Conservation (phyloP, 2,329 filamentous ascomycete species). For the Penicillium sp. region DNA sequence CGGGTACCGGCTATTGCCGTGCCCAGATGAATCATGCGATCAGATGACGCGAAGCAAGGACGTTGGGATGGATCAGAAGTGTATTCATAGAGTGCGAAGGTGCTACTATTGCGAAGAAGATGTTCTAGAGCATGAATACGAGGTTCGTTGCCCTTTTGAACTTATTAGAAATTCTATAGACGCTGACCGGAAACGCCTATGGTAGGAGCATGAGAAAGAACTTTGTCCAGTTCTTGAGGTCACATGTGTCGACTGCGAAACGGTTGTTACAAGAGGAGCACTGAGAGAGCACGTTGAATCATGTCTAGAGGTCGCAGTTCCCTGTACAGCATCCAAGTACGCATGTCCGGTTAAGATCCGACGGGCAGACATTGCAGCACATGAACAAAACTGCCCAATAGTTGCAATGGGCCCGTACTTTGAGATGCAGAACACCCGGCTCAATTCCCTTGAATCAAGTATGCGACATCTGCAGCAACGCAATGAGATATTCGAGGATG, state of each 20-base stretch:
- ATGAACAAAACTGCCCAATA: slow-evolving; percentile 53
- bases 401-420: slow-evolving; percentile 49
- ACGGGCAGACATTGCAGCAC: slow-evolving; percentile 41
- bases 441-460: slow-evolving; percentile 47
- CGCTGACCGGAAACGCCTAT: slow-evolving; percentile 5
- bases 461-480: slow-evolving; percentile 47
- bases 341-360: slow-evolving; percentile 45
- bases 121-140: slow-evolving; percentile 56
- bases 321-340: slow-evolving; percentile 43
- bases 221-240: slow-evolving; percentile 40
- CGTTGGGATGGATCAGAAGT: slow-evolving; percentile 48
- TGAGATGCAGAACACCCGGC: slow-evolving; percentile 43
- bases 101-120: slow-evolving; percentile 55
- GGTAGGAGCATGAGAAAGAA: slow-evolving; percentile 38
- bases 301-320: slow-evolving; percentile 39
- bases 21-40: slow-evolving; percentile 51
- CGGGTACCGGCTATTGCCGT: slow-evolving; percentile 55
- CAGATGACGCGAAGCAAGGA: slow-evolving; percentile 57
- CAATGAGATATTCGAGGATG: slow-evolving; percentile 50
- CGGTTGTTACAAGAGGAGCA: slow-evolving; percentile 33
- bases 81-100: slow-evolving; percentile 54
- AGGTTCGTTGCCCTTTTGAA: slow-evolving; percentile 37
- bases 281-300: slow-evolving; percentile 38
- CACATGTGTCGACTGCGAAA: slow-evolving; percentile 40
- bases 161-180: background rate